Conservation (phyloP, 208 protist species). For the Crithidia acanthocephali region DNA sequence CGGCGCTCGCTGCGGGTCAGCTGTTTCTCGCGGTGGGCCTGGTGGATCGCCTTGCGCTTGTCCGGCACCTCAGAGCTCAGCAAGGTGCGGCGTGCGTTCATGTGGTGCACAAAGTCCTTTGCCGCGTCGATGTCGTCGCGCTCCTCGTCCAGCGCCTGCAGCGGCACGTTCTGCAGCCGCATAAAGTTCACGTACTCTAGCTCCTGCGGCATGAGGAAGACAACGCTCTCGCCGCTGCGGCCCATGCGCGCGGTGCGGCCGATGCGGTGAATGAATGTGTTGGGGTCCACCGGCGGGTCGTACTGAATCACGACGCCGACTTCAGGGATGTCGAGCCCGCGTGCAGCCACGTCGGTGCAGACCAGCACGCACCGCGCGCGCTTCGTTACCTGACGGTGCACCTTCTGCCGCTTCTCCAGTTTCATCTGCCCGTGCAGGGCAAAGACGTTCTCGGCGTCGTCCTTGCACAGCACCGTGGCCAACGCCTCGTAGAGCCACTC, state of each 20-base stretch:
- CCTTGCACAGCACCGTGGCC: slow-evolving; percentile 58
- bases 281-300: slow-evolving; percentile 95
- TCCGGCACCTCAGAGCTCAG: slow-evolving; percentile 66
- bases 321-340: slow-evolving; percentile 96
- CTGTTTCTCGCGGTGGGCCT: slow-evolving; percentile 75
- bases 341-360: slow-evolving; percentile 96
- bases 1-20: slow-evolving; percentile 73
- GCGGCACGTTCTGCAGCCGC: slow-evolving; percentile 86
- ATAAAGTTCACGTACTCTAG: slow-evolving; percentile 94
- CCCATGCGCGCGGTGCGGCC: slow-evolving; percentile 97
- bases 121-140: slow-evolving; percentile 68
- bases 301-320: slow-evolving; percentile 98
- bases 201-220: slow-evolving; percentile 95
- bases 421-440: slow-evolving; percentile 94
- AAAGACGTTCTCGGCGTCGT: slow-evolving; percentile 71
- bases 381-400: slow-evolving; percentile 78
- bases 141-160: slow-evolving; percentile 78
- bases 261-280: slow-evolving; percentile 97
- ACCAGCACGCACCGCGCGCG: slow-evolving; percentile 89
- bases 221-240: slow-evolving; percentile 87
- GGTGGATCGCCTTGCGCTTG: slow-evolving; percentile 71
- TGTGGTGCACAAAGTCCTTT: slow-evolving; percentile 47
- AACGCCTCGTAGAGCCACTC: slow-evolving; percentile 90
- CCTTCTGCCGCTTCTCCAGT: slow-evolving; percentile 83
- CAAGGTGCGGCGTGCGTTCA: slow-evolving; percentile 79